Conservation (phyloP, 2,329 filamentous ascomycete genomes). For the Scedosporium dehoogii region DNA sequence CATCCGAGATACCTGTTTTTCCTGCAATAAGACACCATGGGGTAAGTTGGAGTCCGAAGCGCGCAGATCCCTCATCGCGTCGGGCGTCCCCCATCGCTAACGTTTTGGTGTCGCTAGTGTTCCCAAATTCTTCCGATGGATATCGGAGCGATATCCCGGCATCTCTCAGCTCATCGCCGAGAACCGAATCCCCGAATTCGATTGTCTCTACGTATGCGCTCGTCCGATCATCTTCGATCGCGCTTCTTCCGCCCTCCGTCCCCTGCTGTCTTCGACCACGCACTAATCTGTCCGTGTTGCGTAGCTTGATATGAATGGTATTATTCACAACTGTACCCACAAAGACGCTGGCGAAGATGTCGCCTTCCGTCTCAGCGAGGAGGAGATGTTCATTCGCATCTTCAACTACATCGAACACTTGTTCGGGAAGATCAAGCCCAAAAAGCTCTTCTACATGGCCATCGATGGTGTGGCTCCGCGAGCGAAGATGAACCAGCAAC, state of each 20-base stretch:
- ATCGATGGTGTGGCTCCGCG: conserved; percentile 95
- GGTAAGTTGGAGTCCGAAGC: conserved; percentile 12
- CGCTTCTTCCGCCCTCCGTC: background rate
- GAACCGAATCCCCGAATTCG: conserved; percentile 98
- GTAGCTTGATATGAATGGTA: conserved; percentile 93
- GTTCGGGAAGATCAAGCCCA: conserved; percentile 97
- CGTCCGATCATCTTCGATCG: conserved; percentile 6
- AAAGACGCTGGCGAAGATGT: conserved; percentile 82
- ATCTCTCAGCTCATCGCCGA: conserved; percentile 98
- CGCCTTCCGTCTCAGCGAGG: conserved; percentile 86
- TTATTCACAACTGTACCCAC: conserved; percentile 99
- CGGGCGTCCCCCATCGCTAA: background rate
- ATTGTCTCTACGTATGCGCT: conserved; percentile 69
- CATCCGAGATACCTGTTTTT: background rate
- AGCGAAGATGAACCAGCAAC: conserved; percentile 99
- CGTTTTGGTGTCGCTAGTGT: conserved; percentile 31
- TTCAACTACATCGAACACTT: conserved; percentile 99
- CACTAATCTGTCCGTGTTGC: conserved; percentile 15
- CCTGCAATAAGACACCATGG: conserved; percentile 16
- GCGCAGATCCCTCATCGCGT: background rate
- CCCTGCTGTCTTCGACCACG: conserved; percentile 18
- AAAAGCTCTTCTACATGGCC: conserved; percentile 98
- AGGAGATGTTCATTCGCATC: conserved; percentile 99
- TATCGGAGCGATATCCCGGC: conserved; percentile 96
- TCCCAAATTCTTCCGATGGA: conserved; percentile 96